Percentiles rank a stretch among this genome's conserved stretches.
These are phyloP conservation scores for Phytophthora tentaculata DNA, from an alignment of 352 stramenopile species.

Conservation along the genomic window DNA sequence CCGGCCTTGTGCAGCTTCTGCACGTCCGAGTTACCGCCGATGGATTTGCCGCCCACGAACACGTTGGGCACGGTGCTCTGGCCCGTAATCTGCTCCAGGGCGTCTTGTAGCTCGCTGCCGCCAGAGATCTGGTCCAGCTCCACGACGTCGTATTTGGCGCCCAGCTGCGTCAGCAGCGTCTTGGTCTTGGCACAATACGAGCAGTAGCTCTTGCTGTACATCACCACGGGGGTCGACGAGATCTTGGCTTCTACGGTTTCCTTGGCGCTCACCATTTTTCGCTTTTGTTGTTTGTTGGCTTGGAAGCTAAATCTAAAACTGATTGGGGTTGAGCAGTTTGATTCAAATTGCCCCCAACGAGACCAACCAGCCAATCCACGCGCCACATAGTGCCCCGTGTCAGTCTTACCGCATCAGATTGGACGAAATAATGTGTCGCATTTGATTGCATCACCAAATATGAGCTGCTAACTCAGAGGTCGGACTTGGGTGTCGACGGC, in stretches of 20 bases:
- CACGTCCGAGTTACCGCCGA: slow-evolving; percentile 96
- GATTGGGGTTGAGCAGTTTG: neutral
- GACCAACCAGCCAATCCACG: slow-evolving; percentile 14
- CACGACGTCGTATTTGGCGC: slow-evolving; percentile 59
- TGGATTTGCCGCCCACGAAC: slow-evolving; percentile 95
- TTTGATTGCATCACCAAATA: slow-evolving; percentile 12
- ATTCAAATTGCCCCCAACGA: neutral
- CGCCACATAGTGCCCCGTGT: neutral
- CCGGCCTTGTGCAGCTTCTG: slow-evolving; percentile 86
- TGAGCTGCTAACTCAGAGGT: neutral
- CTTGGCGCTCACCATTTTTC: slow-evolving; percentile 63
- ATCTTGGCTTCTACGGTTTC: slow-evolving; percentile 75
- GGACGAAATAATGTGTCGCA: slow-evolving; percentile 11
- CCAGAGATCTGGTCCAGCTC: slow-evolving; percentile 64
- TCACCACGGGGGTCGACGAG: slow-evolving; percentile 54
- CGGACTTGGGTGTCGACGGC: neutral
- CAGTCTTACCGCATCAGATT: slow-evolving; percentile 12
- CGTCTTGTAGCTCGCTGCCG: slow-evolving; percentile 65
- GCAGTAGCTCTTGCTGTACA: slow-evolving; percentile 97
- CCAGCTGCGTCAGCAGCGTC: slow-evolving; percentile 58
- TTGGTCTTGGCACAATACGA: slow-evolving; percentile 92
- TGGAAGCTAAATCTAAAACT: slow-evolving; percentile 18
- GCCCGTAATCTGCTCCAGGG: slow-evolving; percentile 74
- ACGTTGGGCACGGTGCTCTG: slow-evolving; percentile 97
- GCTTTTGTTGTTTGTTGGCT: slow-evolving; percentile 5